A percentile compares a stretch with the other conserved stretches of the same genome.
phyloP scores from a whole-genome alignment of 2,329 filamentous ascomycete species.

The Aspergillus fischeri region DNA sequence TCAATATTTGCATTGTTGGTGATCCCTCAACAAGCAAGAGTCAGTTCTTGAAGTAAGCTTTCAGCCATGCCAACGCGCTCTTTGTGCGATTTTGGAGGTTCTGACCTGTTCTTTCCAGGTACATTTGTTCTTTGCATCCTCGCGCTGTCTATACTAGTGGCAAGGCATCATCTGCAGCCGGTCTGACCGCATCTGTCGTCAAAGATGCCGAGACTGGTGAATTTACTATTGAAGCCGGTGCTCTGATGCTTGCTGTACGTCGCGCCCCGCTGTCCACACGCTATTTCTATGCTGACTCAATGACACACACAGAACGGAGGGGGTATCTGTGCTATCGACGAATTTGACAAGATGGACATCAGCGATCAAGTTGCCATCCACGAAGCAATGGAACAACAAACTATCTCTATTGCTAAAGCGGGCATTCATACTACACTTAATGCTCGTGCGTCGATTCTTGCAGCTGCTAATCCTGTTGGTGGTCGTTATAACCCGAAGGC shows the following conservation, averaged over 20 bases:
- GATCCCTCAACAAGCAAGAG: slow-evolving; percentile 97
- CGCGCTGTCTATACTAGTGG: slow-evolving; percentile 96
- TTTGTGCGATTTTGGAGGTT: not conserved
- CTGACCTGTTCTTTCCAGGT: slow-evolving; percentile 40
- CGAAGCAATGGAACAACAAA: slow-evolving; percentile 99
- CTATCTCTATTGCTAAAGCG: slow-evolving; percentile 96
- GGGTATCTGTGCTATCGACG: slow-evolving; percentile 95
- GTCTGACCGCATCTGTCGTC: slow-evolving; percentile 93
- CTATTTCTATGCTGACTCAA: slow-evolving; percentile 5
- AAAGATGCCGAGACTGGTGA: slow-evolving; percentile 99
- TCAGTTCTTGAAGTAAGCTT: slow-evolving; percentile 76
- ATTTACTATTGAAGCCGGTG: slow-evolving; percentile 97
- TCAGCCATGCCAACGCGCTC: too few relatives aligned
- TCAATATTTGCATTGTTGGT: slow-evolving; percentile 98
- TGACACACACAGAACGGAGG: slow-evolving; percentile 56
- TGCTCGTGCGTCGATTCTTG: slow-evolving; percentile 89
- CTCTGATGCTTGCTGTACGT: slow-evolving; percentile 80
- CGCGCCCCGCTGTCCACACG: not conserved
- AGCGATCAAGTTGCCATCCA: slow-evolving; percentile 96
- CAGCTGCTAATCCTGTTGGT: slow-evolving; percentile 91
- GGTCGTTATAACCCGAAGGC: slow-evolving; percentile 95
- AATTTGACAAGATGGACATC: slow-evolving; percentile 99
- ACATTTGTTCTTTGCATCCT: slow-evolving; percentile 94
- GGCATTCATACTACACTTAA: slow-evolving; percentile 98
- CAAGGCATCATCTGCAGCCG: slow-evolving; percentile 93